Evolutionary conservation across 352 stramenopile species (phyloP).

Genomic region (Phytopythium helicoides): DNA sequence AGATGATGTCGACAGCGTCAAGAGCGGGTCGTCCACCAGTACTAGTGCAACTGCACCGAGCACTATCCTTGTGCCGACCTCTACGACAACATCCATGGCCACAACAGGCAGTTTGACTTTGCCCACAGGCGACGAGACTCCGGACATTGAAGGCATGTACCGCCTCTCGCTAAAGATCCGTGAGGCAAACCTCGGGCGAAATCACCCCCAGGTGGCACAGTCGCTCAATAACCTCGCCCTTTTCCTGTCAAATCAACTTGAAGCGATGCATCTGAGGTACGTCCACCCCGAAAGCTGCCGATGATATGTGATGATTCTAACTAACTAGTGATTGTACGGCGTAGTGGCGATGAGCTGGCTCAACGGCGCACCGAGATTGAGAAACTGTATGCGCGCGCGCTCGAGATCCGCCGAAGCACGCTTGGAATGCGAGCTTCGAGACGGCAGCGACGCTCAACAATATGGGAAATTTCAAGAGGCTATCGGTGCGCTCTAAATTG

Average conservation of each 20-base stretch:
- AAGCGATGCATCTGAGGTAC: constrained; percentile 55
- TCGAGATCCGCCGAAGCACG: constrained; percentile 65
- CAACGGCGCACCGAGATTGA: constrained; percentile 51
- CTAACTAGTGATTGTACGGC: not conserved
- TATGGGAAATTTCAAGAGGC: constrained; percentile 79
- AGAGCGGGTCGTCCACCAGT: constrained; percentile 3
- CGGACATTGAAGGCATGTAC: constrained; percentile 76
- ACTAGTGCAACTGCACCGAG: not conserved
- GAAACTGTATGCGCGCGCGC: constrained; percentile 56
- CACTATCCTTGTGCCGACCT: not conserved
- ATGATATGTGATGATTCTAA: no score
- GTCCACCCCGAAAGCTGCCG: not conserved
- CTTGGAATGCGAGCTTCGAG: constrained; percentile 75
- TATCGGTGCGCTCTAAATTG: constrained; percentile 31
- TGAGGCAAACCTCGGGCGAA: constrained; percentile 55
- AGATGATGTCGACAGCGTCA: constrained; percentile 11
- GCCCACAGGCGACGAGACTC: constrained; percentile 13
- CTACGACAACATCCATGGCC: not conserved
- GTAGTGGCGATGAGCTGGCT: constrained; percentile 31
- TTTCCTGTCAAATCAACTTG: constrained; percentile 64
- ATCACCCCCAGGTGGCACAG: constrained; percentile 75
- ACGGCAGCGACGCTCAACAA: constrained; percentile 81
- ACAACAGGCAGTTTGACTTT: not conserved
- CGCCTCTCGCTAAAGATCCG: constrained; percentile 74
- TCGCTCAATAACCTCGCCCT: constrained; percentile 81